Evolutionary conservation across 2,329 filamentous ascomycete species (phyloP).

Genomic region (Elsinoe fawcettii): DNA sequence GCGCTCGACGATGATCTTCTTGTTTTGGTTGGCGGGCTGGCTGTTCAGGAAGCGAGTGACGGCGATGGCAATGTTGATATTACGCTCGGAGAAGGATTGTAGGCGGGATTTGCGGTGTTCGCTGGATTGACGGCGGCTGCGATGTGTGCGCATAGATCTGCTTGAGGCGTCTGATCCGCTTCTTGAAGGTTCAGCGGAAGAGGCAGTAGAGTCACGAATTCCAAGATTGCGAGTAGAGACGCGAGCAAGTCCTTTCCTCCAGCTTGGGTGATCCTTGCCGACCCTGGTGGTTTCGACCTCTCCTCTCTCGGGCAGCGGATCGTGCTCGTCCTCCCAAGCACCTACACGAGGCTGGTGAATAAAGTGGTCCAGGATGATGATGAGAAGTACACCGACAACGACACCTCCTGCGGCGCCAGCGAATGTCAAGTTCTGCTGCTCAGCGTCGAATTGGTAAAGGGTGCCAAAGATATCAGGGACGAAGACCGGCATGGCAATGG

Average conservation of each 20-base stretch:
- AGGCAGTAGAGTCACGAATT: slow-evolving; percentile 9
- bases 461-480: slow-evolving; percentile 19
- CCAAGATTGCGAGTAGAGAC: slow-evolving; percentile 14
- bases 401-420: slow-evolving; percentile 28
- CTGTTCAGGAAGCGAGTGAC: slow-evolving; percentile 21
- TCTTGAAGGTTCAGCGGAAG: neutral
- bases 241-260: slow-evolving; percentile 12
- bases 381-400: slow-evolving; percentile 23
- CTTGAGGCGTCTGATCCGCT: slow-evolving; percentile 5
- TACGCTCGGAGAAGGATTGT: slow-evolving; percentile 16
- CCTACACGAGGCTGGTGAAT: slow-evolving; percentile 20
- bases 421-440: slow-evolving; percentile 30
- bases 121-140: slow-evolving; percentile 1
- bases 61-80: slow-evolving; percentile 21
- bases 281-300: neutral
- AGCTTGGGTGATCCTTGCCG: slow-evolving; percentile 10
- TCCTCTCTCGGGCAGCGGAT: slow-evolving; percentile 6
- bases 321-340: slow-evolving; percentile 16
- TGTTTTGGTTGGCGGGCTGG: slow-evolving; percentile 19
- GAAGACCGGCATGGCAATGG: slow-evolving; percentile 21
- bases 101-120: slow-evolving; percentile 13
- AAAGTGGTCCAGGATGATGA: slow-evolving; percentile 27
- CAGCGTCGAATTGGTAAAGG: slow-evolving; percentile 27
- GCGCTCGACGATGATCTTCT: slow-evolving; percentile 20
- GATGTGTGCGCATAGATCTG: neutral